These are phyloP conservation scores for Mortierella sp. DNA, from an alignment of 371 early-diverging fungal genomes.

Conservation along the genomic window DNA sequence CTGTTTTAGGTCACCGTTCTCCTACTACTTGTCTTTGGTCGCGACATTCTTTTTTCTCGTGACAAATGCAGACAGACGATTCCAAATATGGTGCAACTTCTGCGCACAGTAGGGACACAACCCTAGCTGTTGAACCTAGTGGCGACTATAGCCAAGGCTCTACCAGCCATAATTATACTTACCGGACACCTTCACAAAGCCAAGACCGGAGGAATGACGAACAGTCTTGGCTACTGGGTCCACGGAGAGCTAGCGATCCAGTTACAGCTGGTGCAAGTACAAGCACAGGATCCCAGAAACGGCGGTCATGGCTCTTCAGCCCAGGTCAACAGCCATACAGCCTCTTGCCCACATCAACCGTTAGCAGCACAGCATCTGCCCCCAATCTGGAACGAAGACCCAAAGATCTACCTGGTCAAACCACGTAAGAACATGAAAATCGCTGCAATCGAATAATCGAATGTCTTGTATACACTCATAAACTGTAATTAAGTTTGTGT, in stretches of 20 bases:
- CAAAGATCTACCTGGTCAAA: conserved; percentile 45
- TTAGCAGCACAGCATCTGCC: neutral
- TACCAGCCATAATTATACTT: neutral
- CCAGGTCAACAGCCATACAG: conserved; percentile 7
- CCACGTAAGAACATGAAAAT: conserved; percentile 18
- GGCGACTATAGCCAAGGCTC: neutral
- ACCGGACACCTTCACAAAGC: neutral
- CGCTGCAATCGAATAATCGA: neutral
- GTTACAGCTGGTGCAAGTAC: neutral
- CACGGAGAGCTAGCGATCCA: conserved; percentile 10
- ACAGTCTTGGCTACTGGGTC: conserved; percentile 17
- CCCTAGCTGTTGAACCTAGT: conserved; percentile 8
- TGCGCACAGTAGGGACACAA: conserved; percentile 11
- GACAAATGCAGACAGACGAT: conserved; percentile 22
- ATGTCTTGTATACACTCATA: neutral
- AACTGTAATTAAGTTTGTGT: neutral
- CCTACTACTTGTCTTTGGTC: neutral
- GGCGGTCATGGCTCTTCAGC: conserved; percentile 20
- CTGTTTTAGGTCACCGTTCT: neutral
- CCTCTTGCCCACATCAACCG: conserved; percentile 15
- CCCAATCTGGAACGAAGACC: conserved; percentile 12
- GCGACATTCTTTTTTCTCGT: neutral
- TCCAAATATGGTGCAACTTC: conserved; percentile 20
- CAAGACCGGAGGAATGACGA: conserved; percentile 12
- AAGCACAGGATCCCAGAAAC: conserved; percentile 4